A percentile compares a stretch with the other conserved stretches of the same genome.
Evolutionary conservation across 2,329 filamentous ascomycete species (phyloP).

Genomic region (Fusarium newnesense): DNA sequence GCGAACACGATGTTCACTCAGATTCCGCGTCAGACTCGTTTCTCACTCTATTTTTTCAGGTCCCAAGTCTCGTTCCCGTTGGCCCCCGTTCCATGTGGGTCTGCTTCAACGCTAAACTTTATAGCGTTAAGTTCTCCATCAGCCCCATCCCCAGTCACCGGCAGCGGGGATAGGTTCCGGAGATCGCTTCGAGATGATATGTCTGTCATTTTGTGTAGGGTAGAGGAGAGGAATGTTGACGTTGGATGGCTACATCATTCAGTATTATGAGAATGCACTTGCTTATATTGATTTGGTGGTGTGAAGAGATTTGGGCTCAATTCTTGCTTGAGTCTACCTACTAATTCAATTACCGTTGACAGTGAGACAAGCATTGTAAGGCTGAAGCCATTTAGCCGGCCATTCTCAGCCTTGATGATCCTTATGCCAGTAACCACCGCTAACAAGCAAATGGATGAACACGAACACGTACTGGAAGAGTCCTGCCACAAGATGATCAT

Average conservation of each 20-base stretch:
- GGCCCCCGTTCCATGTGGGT: conserved; percentile 34
- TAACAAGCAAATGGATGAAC: too few relatives aligned
- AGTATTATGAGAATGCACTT: neutral
- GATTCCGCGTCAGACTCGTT: conserved; percentile 16
- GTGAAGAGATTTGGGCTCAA: neutral
- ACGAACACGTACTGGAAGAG: too few relatives aligned
- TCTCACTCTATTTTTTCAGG: conserved; percentile 21
- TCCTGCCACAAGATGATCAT: too few relatives aligned
- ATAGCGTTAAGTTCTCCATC: conserved; percentile 19
- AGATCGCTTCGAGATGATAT: conserved; percentile 18
- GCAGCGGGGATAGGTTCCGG: conserved; percentile 33
- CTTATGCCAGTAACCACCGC: too few relatives aligned
- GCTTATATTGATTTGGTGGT: neutral
- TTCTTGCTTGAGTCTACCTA: neutral
- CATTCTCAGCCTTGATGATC: neutral
- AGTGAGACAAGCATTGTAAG: neutral
- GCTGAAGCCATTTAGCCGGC: neutral
- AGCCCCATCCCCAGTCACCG: conserved; percentile 26
- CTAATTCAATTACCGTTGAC: neutral
- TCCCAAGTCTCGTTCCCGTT: conserved; percentile 27
- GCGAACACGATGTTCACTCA: conserved; percentile 21
- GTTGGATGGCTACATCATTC: neutral
- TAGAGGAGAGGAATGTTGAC: neutral
- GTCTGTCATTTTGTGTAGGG: conserved; percentile 19
- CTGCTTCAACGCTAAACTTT: conserved; percentile 13